Evolutionary conservation across 371 early-diverging fungal genomes (phyloP), one percentile per base, ranked within the genome.

Genomic region (Mucor indicus): DNA sequence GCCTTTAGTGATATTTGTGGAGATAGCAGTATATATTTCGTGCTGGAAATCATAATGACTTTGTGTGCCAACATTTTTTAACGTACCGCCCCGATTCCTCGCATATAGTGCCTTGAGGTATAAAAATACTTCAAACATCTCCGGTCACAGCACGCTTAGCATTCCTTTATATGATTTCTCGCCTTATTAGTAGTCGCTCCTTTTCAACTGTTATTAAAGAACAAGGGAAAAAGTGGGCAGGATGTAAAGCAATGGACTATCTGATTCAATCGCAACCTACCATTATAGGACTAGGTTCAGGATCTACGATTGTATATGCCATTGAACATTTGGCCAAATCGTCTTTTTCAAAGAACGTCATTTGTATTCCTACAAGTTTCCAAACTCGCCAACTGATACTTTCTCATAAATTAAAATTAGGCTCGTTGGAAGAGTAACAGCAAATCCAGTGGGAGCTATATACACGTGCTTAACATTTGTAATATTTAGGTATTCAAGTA

Each of bases 321-420:
- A 81, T 93, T 5, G 82, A 90, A 40, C 79, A 87, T 23, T 75
- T 95, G 40, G 21, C 78, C 86, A 64, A 70, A 77, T 11, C 71
- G 64, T 22, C 71, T 80, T n/a, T 75, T 86, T 42, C 46, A 7
- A 44, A 62, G 24, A 45, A 78, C 17, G 57, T 74, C 8, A 81
- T 87, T 13, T 95, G 87, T 67, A 75, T 95, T 24, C 92, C 95
- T 11, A 93, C 95, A n/a, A 86, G 86, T 37, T 95, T 91, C 65
- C 96, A 95, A 67, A 80, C 91, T 12, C 81, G 79, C 38, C 81
- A 85, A 30, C 71, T 94, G 12, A 85, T 94, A 41, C 29, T 80
- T 7, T 67, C 86, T 45, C 63, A 83, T 51, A 74, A 89, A 29
- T 49, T 85, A 52, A 60, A 76, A 37, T 58, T 85, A 54, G 80